Conservation (phyloP, 306 rosid species). For the Dalbergia oliveri region DNA sequence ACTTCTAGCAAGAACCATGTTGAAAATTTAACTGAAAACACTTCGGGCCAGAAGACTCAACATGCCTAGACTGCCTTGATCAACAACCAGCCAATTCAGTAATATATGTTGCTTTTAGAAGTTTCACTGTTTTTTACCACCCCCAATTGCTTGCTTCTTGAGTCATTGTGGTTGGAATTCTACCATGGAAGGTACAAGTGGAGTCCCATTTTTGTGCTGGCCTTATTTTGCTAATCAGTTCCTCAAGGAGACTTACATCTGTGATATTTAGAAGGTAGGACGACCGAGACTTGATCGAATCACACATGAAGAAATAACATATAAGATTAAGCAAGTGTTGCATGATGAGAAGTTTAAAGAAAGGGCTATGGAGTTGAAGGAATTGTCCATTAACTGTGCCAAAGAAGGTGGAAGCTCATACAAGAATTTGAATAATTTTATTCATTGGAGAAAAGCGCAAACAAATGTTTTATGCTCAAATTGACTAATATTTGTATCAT, state of each 20-base stretch:
- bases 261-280: constrained; percentile 47
- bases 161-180: constrained; percentile 53
- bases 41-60: constrained; percentile 50
- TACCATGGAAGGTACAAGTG: constrained; percentile 43
- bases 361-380: constrained; percentile 28
- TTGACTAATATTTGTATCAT: too few species aligned
- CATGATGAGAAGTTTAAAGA: constrained; percentile 7
- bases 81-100: constrained; percentile 43
- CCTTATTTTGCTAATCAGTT: constrained; percentile 49
- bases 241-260: constrained; percentile 15
- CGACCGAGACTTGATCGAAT: not conserved
- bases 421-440: constrained; percentile 26
- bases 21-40: constrained; percentile 9
- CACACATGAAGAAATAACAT: constrained; percentile 1
- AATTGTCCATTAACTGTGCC: constrained; percentile 2
- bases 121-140: constrained; percentile 36
- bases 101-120: constrained; percentile 54
- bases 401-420: not conserved
- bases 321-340: constrained; percentile 23
- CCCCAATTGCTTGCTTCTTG: constrained; percentile 47
- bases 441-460: constrained; percentile 40
- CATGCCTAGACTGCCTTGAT: constrained; percentile 52
- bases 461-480: too few species aligned
- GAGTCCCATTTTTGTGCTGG: constrained; percentile 47
- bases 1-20: constrained; percentile 21